Evolutionary conservation across 2,329 filamentous ascomycete genomes (phyloP).

Genomic region (Ophiostoma triangulosporum): DNA sequence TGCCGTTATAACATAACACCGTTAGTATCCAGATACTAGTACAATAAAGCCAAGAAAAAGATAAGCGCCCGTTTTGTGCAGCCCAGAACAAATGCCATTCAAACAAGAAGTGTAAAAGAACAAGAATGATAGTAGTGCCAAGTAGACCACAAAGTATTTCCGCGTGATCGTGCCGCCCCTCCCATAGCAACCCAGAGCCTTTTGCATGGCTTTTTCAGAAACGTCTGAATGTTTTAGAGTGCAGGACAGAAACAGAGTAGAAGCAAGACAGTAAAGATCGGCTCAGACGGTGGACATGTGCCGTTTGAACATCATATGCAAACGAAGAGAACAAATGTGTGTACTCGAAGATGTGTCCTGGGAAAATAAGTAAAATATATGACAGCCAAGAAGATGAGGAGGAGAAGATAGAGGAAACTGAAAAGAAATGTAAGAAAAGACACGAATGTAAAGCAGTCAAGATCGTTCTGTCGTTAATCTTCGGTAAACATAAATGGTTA

Average conservation of each 20-base stretch:
- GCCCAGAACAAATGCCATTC: neutral
- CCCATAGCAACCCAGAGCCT: neutral
- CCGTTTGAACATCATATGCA: no score
- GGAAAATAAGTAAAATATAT: neutral
- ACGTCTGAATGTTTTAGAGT: neutral
- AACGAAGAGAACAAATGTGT: neutral
- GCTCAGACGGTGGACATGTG: no score
- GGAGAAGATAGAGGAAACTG: neutral
- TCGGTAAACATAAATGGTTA: neutral
- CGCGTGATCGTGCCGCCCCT: neutral
- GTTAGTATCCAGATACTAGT: neutral
- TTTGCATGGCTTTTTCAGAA: neutral
- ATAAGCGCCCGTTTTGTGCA: neutral
- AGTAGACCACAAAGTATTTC: neutral
- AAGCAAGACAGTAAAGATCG: no score
- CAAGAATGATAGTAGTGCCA: neutral
- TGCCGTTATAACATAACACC: neutral
- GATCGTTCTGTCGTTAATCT: conserved; percentile 8
- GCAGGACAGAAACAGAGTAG: neutral
- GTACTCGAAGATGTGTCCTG: neutral
- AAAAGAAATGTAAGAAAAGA: neutral
- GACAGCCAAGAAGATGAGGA: neutral
- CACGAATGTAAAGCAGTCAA: neutral
- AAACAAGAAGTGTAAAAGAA: neutral
- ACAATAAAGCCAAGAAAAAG: neutral